phyloP scores from a whole-genome alignment of 2,329 filamentous ascomycete genomes.

The Diaporthe aspalathi region DNA sequence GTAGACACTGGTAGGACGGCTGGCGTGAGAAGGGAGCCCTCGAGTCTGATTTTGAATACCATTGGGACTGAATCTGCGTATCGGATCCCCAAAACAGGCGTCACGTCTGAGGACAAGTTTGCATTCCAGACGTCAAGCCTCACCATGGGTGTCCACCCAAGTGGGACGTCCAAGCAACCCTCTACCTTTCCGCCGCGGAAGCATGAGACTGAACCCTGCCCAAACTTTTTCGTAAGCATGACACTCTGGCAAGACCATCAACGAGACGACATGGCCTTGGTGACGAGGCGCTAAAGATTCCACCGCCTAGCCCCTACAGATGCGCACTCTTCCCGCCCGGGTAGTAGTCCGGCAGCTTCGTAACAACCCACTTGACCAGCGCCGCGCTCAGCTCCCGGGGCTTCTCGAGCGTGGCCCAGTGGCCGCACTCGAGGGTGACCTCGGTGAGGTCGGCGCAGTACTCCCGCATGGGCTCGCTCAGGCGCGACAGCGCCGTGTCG shows the following conservation, averaged over 20 bases:
- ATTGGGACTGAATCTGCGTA: neutral
- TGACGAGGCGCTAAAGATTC: too few species aligned
- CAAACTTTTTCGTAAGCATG: too few species aligned
- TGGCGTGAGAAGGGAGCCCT: neutral
- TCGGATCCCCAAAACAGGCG: neutral
- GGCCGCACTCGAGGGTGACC: constrained; percentile 48
- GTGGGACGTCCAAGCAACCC: too few species aligned
- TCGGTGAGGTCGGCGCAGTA: constrained; percentile 53
- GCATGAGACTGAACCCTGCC: too few species aligned
- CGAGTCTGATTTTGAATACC: too few species aligned
- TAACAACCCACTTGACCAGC: constrained; percentile 42
- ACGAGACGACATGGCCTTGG: too few species aligned
- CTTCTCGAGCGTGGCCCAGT: constrained; percentile 51
- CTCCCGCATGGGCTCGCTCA: constrained; percentile 50
- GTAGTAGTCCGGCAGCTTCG: constrained; percentile 19
- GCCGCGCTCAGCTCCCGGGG: constrained; percentile 43
- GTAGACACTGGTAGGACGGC: neutral
- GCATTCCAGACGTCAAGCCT: too few species aligned
- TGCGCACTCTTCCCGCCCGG: neutral
- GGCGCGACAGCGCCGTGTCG: constrained; percentile 48
- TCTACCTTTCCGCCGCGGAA: too few species aligned
- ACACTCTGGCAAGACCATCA: too few species aligned
- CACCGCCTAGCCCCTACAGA: neutral
- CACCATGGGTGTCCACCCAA: too few species aligned
- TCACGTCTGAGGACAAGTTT: neutral